Conservation (phyloP, 345 rosid species). For the Schrenkiella parvula region DNA sequence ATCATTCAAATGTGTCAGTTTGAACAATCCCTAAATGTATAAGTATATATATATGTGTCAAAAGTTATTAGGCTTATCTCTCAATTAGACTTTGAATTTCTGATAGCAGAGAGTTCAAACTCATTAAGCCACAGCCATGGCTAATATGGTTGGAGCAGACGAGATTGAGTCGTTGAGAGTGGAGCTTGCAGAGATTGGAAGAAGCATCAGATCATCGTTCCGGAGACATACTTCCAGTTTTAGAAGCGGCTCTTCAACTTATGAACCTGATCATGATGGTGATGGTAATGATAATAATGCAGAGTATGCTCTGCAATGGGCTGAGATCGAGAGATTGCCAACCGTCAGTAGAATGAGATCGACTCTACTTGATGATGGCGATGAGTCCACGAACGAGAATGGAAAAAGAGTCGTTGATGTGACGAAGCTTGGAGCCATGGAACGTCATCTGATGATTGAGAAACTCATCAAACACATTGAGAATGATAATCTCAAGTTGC, state of each 20-base stretch:
- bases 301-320: conserved; percentile 58
- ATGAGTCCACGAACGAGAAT: conserved; percentile 16
- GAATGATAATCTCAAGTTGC: conserved; percentile 60
- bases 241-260: conserved; percentile 37
- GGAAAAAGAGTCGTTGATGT: conserved; percentile 50
- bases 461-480: conserved; percentile 72
- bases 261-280: conserved; percentile 28
- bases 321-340: conserved; percentile 73
- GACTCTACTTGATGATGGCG: conserved; percentile 40
- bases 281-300: conserved; percentile 30
- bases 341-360: conserved; percentile 57
- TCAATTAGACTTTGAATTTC: conserved; percentile 4
- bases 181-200: conserved; percentile 62
- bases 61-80: conserved; percentile 2
- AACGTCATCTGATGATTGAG: conserved; percentile 55
- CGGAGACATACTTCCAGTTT: conserved; percentile 41
- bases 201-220: conserved; percentile 66
- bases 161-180: conserved; percentile 63
- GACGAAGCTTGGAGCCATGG: conserved; percentile 53
- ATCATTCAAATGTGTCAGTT: conserved; percentile 13
- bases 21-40: background rate
- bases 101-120: conserved; percentile 6
- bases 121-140: conserved; percentile 39
- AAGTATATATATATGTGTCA: conserved; percentile 4
- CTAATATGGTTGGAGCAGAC: conserved; percentile 47